These are phyloP conservation scores for Chenopodium formosanum DNA, from an alignment of 148 eudicot genomes.

Conservation along the genomic window DNA sequence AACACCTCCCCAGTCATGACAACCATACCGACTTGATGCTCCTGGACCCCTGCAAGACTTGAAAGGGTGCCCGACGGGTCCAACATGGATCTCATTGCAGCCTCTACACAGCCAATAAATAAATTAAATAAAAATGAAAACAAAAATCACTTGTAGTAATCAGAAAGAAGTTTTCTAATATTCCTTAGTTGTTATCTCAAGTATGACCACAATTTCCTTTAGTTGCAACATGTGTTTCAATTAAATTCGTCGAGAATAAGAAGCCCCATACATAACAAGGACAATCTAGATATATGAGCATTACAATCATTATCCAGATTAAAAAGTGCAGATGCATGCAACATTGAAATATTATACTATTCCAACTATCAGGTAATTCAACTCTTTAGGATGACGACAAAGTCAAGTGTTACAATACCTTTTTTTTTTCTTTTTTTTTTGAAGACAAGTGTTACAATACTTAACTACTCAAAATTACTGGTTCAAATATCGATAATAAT, in stretches of 20 bases:
- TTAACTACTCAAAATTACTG: neutral
- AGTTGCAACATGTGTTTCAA: neutral
- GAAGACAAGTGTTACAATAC: neutral
- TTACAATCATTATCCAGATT: constrained; percentile 10
- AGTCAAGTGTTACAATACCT: neutral
- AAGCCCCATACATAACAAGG: neutral
- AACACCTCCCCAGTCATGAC: constrained; percentile 78
- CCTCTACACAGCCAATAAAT: constrained; percentile 47
- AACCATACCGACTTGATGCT: constrained; percentile 57
- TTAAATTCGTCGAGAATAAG: neutral
- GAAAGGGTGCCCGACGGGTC: constrained; percentile 88
- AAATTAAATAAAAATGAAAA: neutral
- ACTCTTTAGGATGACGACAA: neutral
- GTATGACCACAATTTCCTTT: too few relatives aligned
- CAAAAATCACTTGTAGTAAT: neutral
- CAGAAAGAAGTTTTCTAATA: neutral
- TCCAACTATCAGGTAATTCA: neutral
- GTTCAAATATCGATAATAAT: neutral
- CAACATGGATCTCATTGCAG: constrained; percentile 92
- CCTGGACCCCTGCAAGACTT: constrained; percentile 77
- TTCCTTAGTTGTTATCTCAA: neutral
- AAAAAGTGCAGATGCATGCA: neutral
- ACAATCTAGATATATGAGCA: constrained; percentile 7
- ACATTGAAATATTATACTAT: neutral
- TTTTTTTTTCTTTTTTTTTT: too few relatives aligned